Base-by-base conservation (phyloP, 805 yeast genomes). In the Jamesozyma spencerorum region DNA sequence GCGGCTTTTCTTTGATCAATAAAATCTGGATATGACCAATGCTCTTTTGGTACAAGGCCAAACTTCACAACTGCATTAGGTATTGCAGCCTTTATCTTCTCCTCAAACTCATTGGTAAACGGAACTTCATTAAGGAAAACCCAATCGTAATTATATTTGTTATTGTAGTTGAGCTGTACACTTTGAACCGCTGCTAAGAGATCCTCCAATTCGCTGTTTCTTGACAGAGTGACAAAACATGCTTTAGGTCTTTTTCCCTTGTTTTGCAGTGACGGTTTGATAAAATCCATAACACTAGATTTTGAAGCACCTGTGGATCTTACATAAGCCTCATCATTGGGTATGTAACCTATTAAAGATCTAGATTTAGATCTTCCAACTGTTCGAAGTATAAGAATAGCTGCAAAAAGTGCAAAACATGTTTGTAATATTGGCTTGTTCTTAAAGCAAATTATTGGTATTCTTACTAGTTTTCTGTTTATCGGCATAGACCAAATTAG, bases 1-100 rank as follows among this genome's bases (percentile, higher is more conserved):
- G 75, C 78, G 17, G 95, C 95, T 62, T 73, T 74, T 18, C 74
- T 75, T 58, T 68, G 71, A 61, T 87, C 94, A 40, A 88, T 75
- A 73, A 75, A 80, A 17, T 69, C 79, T 2, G 97, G 96, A 57
- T 77, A 79, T 2, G 87, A 75, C 95, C 96, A 87, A 57, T 84
- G 90, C 50, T 81, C 85, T 28, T 28, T 28, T 8, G 31, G 31
- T 5, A 28, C 31, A 7, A 28, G 12, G n/a, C 90, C 95, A 58
- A 77, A 88, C 57, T 75, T 73, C 37, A 81, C 76, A 29, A 63
- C 69, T 36, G 95, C 94, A 41, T 28, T 5, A 7, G 81, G 71
- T 22, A 77, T 76, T 41, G 79, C 64, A 3, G 69, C 59, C 0
- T 70, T 42, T 11, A 85, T 73, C 79, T 28, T n/a, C 15, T 28